Percentiles rank a stretch among this genome's conserved stretches.
phyloP scores from a whole-genome alignment of 495 filamentous ascomycete genomes.

The Bacidia rubella region DNA sequence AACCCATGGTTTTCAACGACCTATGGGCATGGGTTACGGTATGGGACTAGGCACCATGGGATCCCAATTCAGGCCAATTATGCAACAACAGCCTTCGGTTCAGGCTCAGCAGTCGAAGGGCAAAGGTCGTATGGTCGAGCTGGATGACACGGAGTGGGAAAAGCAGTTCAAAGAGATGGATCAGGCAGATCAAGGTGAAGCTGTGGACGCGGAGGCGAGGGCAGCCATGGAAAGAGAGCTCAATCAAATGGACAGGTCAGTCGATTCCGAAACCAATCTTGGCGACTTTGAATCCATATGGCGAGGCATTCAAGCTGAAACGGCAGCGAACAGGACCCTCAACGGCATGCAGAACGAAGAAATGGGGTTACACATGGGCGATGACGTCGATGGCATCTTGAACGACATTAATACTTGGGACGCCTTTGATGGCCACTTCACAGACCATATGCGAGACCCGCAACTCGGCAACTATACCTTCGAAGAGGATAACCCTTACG shows the following conservation, averaged over 20 bases:
- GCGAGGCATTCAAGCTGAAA: constrained; percentile 76
- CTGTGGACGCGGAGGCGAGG: constrained; percentile 55
- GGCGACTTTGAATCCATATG: constrained; percentile 85
- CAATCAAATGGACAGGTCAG: constrained; percentile 80
- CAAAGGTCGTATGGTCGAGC: constrained; percentile 80
- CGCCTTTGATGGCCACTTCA: constrained; percentile 45
- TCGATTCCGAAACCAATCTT: constrained; percentile 31
- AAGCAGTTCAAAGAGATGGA: constrained; percentile 87
- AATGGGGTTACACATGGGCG: not conserved
- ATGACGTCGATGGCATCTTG: not conserved
- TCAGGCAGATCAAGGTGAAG: constrained; percentile 40
- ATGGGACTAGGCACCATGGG: constrained; percentile 35
- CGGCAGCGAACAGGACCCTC: constrained; percentile 52
- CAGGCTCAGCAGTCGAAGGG: constrained; percentile 54
- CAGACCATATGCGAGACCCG: constrained; percentile 43
- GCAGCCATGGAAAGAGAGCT: constrained; percentile 77
- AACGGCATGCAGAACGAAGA: constrained; percentile 48
- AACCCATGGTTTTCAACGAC: constrained; percentile 43
- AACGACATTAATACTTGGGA: constrained; percentile 48
- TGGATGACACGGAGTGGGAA: constrained; percentile 91
- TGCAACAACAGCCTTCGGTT: constrained; percentile 41
- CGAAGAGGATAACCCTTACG: constrained; percentile 83
- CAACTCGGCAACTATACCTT: constrained; percentile 83
- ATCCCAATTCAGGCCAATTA: constrained; percentile 28
- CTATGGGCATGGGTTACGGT: constrained; percentile 45